Percentiles rank a stretch among this genome's conserved stretches.
Evolutionary conservation across 164 flowering plant species (phyloP).

Genomic region (Kingdonia uniflora): DNA sequence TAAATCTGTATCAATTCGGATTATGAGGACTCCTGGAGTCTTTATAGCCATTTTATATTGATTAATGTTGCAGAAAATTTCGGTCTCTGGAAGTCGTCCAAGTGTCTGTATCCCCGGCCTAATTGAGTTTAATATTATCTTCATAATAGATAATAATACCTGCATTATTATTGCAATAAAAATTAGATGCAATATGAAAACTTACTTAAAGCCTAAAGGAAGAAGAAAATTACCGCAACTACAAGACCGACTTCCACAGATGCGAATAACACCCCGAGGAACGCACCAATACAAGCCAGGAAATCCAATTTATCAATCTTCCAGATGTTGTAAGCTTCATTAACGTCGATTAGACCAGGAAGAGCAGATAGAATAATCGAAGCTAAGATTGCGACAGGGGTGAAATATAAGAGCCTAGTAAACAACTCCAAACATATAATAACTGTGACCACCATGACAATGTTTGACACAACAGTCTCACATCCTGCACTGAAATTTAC

Average conservation of each 20-base stretch:
- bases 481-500: conserved; percentile 20
- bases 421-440: conserved; percentile 40
- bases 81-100: conserved; percentile 59
- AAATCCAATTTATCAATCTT: conserved; percentile 80
- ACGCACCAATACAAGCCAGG: conserved; percentile 67
- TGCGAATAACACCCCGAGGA: conserved; percentile 65
- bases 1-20: conserved; percentile 41
- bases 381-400: conserved; percentile 72
- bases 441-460: conserved; percentile 77
- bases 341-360: conserved; percentile 64
- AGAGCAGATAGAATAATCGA: conserved; percentile 75
- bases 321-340: conserved; percentile 48
- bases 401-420: conserved; percentile 67
- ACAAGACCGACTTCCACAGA: conserved; percentile 83
- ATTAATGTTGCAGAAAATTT: conserved; percentile 36
- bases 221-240: conserved; percentile 38
- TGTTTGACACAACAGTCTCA: conserved; percentile 58
- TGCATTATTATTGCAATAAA: conserved; percentile 13
- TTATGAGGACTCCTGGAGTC: conserved; percentile 30
- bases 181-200: too few relatives aligned
- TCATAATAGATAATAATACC: conserved; percentile 64
- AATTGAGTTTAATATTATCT: conserved; percentile 40
- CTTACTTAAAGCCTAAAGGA: background rate
- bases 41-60: conserved; percentile 56
- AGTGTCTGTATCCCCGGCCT: conserved; percentile 43